Evolutionary conservation across 306 rosid genomes (phyloP), one percentile per base, ranked within the genome.

Genomic region (Dryas drummondii): DNA sequence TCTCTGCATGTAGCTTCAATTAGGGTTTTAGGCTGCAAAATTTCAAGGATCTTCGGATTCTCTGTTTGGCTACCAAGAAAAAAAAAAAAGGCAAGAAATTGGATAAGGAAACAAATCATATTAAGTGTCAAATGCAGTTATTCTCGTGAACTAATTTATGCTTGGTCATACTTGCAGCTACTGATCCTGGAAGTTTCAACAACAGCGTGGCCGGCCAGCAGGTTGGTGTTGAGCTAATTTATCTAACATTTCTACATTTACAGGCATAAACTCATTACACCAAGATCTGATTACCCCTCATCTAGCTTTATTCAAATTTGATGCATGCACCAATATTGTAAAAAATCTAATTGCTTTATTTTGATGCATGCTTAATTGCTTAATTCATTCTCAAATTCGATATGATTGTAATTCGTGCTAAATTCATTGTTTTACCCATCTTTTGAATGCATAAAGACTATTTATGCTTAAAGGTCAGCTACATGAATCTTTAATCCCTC

Each of bases 131-230:
- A 37, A 62, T 61, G 42, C 78, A 62, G 17, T 51, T 19, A 60
- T 4, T 4, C 4, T 26, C 4, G 57, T 44, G 12, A 19, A 16
- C 3, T 44, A 10, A 0, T 61, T 40, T 61, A 17, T 57, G 64
- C 37, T 73, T 14, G 54, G 49, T 82, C 40, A 44, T 71, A 45
- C 70, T 70, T 45, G 84, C 87, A 92, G 98, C 76, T 52, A 74
- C 89, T 63, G 99, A 96, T 84, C 84, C 96, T 14, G 97, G 98
- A 76, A 76, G 99, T 72, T 96, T 96, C 77, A 96, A 92, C 86
- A 92, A 96, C 91, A 96, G 98, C 77, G 98, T 96, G 17, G 92
- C 97, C n/a, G 99, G 88, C 80, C 94, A 96, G 76, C 99, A 96
- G 99, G 99, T 94, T 85, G 73, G 89, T 81, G 27, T 48, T 66